phyloP scores from a whole-genome alignment of 306 rosid species.

The Lathyrus oleraceus region DNA sequence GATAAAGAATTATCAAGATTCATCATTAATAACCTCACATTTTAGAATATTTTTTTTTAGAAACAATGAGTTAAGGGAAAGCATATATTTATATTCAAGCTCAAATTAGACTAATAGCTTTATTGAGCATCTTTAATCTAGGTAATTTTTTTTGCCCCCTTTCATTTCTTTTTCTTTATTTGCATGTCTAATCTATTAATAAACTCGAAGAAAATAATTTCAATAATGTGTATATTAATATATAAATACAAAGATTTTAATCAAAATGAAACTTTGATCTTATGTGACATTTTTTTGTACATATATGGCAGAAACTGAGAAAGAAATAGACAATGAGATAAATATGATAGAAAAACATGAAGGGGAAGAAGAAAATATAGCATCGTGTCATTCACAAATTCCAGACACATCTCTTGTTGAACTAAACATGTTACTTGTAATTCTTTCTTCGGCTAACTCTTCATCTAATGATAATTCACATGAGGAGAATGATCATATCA shows the following conservation, averaged over 20 bases:
- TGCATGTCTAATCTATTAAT: slow-evolving; percentile 19
- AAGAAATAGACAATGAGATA: slow-evolving; percentile 24
- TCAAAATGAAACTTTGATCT: slow-evolving; percentile 16
- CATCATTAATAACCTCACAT: slow-evolving; percentile 20
- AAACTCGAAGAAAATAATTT: neutral
- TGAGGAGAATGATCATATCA: neutral
- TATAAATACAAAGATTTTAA: neutral
- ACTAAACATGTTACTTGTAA: slow-evolving; percentile 52
- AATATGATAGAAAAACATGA: slow-evolving; percentile 21
- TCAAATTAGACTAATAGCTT: slow-evolving; percentile 14
- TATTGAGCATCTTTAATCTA: slow-evolving; percentile 5
- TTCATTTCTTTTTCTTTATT: neutral
- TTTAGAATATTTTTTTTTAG: neutral
- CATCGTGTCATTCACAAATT: neutral
- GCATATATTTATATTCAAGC: slow-evolving; percentile 3
- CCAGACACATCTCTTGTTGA: slow-evolving; percentile 39
- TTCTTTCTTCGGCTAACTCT: slow-evolving; percentile 41
- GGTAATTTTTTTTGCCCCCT: neutral
- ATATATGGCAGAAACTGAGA: slow-evolving; percentile 33
- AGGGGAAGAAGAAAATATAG: slow-evolving; percentile 24
- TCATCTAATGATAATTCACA: slow-evolving; percentile 29
- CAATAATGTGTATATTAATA: neutral
- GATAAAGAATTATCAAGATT: neutral
- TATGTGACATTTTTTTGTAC: neutral
- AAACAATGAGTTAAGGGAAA: neutral